phyloP scores from a whole-genome alignment of 345 rosid genomes.

The Syzygium aqueum region DNA sequence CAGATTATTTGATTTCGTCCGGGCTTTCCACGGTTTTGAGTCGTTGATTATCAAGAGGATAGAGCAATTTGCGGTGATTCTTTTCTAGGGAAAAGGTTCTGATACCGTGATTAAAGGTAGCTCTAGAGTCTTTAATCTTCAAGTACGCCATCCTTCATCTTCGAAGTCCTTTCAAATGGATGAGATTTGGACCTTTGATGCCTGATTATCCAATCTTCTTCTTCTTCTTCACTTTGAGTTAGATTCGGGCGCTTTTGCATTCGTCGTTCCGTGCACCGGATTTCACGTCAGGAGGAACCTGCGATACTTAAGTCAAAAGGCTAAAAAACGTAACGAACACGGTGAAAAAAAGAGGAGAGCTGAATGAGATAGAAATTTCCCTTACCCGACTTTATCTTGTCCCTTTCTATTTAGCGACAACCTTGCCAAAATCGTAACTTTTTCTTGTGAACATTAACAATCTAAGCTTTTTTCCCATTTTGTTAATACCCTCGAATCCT shows the following conservation, averaged over 20 bases:
- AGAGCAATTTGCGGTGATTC: too few species aligned
- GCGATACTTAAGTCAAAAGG: neutral
- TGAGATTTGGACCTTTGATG: neutral
- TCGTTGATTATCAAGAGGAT: neutral
- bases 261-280: accelerated
- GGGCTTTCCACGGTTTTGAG: neutral
- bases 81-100: too few species aligned
- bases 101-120: too few species aligned
- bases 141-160: neutral
- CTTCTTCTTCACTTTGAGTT: neutral
- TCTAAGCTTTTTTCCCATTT: neutral
- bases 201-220: neutral
- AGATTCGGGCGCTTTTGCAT: neutral
- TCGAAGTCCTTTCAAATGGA: neutral
- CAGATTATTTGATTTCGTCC: neutral
- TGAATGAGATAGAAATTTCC: neutral
- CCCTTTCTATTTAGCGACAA: neutral
- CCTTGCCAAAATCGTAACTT: neutral
- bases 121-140: neutral
- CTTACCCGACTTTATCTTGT: accelerated
- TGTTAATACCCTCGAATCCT: accelerated
- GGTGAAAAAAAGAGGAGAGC: neutral
- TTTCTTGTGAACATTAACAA: neutral
- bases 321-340: neutral
- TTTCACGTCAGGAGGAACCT: neutral